Conservation (phyloP, 225 moss, liverwort and hornwort species). For the Polytrichum formosum region DNA sequence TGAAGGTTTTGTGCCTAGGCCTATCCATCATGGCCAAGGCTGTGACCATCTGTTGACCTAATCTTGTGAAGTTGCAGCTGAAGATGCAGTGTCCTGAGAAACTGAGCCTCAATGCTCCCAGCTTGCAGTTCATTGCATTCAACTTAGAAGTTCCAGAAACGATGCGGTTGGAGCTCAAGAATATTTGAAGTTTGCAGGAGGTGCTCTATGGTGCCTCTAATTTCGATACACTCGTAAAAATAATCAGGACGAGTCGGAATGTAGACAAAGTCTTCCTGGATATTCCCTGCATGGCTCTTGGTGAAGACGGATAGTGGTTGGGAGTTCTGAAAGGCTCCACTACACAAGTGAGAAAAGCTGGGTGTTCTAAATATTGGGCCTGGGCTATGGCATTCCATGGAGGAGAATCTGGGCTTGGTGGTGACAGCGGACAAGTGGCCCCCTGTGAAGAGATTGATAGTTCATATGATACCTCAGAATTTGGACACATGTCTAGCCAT, state of each 20-base stretch:
- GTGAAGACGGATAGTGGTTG: constrained; percentile 60
- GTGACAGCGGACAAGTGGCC: constrained; percentile 33
- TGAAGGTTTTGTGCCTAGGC: constrained; percentile 45
- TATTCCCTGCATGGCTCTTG: constrained; percentile 73
- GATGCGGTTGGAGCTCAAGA: constrained; percentile 18
- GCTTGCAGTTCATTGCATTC: constrained; percentile 44
- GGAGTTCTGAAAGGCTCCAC: constrained; percentile 26
- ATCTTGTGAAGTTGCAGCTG: constrained; percentile 48
- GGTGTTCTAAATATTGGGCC: constrained; percentile 63
- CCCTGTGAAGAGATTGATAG: constrained; percentile 41
- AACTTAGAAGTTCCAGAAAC: constrained; percentile 39
- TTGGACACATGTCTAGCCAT: constrained; percentile 13
- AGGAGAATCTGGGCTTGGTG: constrained; percentile 26
- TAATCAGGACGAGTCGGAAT: constrained; percentile 9
- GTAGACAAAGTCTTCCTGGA: constrained; percentile 62
- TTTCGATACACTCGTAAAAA: constrained; percentile 30
- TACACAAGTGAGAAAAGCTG: constrained; percentile 33
- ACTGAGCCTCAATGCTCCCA: constrained; percentile 11
- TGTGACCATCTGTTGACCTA: constrained; percentile 34
- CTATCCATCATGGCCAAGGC: constrained; percentile 42
- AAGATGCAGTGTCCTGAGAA: constrained; percentile 51
- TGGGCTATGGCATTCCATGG: constrained; percentile 70
- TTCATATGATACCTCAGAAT: constrained; percentile 49
- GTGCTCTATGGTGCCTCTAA: constrained; percentile 38
- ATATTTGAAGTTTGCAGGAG: constrained; percentile 34